Evolutionary conservation across 768 basidiomycete genomes (phyloP).

Genomic region (Mycena floridula): DNA sequence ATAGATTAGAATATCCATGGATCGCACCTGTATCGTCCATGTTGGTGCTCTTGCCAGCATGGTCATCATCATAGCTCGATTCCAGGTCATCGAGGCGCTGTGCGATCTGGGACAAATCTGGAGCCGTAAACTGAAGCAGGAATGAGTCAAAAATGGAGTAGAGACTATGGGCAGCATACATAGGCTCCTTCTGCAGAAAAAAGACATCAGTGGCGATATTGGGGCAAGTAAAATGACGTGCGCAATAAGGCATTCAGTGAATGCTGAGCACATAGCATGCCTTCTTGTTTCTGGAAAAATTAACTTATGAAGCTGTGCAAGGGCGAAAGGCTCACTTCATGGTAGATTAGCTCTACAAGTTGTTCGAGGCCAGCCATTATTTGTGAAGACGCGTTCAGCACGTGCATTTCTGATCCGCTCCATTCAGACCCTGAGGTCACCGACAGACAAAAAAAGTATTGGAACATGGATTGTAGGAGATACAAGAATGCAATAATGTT

Average conservation of each 20-base stretch:
- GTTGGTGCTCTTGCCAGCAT: conserved; percentile 52
- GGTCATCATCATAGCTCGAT: conserved; percentile 43
- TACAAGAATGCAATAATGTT: no score
- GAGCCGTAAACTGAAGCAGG: conserved; percentile 58
- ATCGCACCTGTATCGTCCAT: conserved; percentile 84
- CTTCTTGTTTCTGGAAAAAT: conserved; percentile 74
- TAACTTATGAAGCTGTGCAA: no score
- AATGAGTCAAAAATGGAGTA: conserved; percentile 7
- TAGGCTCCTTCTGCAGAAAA: conserved; percentile 33
- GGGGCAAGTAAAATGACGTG: conserved; percentile 26
- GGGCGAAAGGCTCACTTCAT: no score
- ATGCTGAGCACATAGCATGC: conserved; percentile 85
- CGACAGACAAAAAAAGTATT: no score
- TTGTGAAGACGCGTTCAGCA: no score
- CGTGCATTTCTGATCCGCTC: no score
- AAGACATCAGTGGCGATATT: background rate
- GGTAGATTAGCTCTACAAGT: conserved; percentile 29
- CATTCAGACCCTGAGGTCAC: no score
- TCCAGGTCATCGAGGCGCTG: conserved; percentile 63
- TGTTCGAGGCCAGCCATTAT: conserved; percentile 54
- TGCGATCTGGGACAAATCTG: conserved; percentile 75
- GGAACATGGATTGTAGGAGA: no score
- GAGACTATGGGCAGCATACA: conserved; percentile 21
- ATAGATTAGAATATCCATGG: background rate
- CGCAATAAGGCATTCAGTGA: conserved; percentile 78